Conservation (phyloP, 2,329 filamentous ascomycete species). For the Penicillium sp. region DNA sequence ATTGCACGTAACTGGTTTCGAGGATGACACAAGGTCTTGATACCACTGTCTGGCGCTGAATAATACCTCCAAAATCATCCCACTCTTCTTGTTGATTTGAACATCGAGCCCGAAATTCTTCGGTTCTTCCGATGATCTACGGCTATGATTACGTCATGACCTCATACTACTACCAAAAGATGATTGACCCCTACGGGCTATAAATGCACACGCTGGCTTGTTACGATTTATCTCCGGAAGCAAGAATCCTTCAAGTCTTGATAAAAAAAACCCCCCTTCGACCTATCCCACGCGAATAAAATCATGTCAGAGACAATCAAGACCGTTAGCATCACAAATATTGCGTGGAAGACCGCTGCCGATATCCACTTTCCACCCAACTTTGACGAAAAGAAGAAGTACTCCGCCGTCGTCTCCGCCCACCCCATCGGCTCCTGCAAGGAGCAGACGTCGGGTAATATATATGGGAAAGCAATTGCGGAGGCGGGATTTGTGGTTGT, state of each 20-base stretch:
- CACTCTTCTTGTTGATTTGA: no score
- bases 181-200: neutral
- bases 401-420: slow-evolving; percentile 22
- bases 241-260: neutral
- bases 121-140: neutral
- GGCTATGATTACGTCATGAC: neutral
- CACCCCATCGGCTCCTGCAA: slow-evolving; percentile 29
- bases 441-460: slow-evolving; percentile 26
- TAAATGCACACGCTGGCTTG: neutral
- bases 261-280: no score
- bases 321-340: slow-evolving; percentile 23
- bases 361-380: slow-evolving; percentile 19
- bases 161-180: neutral
- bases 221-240: neutral
- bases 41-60: no score
- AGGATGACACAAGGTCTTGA: no score
- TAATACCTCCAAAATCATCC: no score
- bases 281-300: neutral
- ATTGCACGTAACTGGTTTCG: no score
- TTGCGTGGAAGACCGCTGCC: slow-evolving; percentile 18
- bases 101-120: neutral
- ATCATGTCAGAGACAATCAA: slow-evolving; percentile 10
- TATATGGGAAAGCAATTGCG: slow-evolving; percentile 25
- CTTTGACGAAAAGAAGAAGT: slow-evolving; percentile 20
- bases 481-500: slow-evolving; percentile 19